Evolutionary conservation across 2,329 filamentous ascomycete genomes (phyloP), one percentile per base, ranked within the genome.

Genomic region (Aspergillus aculeatinus): DNA sequence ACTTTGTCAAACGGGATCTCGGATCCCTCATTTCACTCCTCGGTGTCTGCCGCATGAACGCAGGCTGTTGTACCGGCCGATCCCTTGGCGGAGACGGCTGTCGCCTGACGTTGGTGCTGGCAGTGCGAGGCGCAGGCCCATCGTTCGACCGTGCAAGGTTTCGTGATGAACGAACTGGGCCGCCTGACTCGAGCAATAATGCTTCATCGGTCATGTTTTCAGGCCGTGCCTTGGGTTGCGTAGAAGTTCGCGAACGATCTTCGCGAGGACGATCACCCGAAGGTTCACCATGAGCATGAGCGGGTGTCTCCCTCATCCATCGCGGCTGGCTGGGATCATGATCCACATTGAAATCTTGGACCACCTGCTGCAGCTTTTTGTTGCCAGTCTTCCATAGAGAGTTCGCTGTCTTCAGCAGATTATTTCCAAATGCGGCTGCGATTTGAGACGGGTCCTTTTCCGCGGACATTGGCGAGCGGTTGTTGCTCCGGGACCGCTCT

Each of bases 331-430:
- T 90, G 2, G 89, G 83, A 70, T 96, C 92, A 27, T 82, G 81
- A n/a, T 87, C 89, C 56, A 82, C 78, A 67, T 87, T 85, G 60
- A 98, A 90, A 16, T 99, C 95, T 9, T 92, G 88, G 35, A 98
- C 90, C 4, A 92, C 94, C 75, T 95, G 92, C 70, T 96, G 92
- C 60, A 98, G 85, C 73, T 91, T 93, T 77, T 96, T 99, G 71
- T 93, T 91, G 0, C 94, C 88, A 3, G 90, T 91, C 73, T 96
- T 99, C 95, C 95, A 99, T 0, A 98, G 79, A 0, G 91, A 94
- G 66, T 96, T 96, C 2, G 95, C 95, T 2, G 93, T 95, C 74
- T 99, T 99, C 75, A 98, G 87, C 12, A 99, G 77, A 63, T 85
- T 96, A 49, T 81, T 91, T 0, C 95, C 91, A 70, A 98, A 83